These are phyloP conservation scores for Venturia aucupariae DNA, from an alignment of 2,329 filamentous ascomycete species.

Conservation along the genomic window DNA sequence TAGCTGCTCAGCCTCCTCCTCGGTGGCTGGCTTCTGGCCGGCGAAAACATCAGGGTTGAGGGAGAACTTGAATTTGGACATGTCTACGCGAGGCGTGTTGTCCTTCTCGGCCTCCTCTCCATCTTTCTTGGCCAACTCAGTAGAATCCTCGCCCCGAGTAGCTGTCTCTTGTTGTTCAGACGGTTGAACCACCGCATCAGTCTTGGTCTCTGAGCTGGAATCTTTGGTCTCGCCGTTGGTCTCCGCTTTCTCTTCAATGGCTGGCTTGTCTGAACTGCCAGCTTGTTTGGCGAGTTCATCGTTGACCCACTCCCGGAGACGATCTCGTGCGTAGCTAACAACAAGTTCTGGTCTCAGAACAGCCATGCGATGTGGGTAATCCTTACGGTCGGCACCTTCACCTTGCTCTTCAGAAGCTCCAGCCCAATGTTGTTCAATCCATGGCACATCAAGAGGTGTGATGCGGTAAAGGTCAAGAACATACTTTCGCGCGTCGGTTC, in stretches of 20 bases:
- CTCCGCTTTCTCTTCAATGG: conserved; percentile 29
- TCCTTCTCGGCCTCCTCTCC: conserved; percentile 24
- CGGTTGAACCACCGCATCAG: conserved; percentile 18
- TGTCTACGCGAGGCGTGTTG: conserved; percentile 54
- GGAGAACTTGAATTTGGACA: conserved; percentile 76
- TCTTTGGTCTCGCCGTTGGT: conserved; percentile 29
- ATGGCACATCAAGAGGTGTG: conserved; percentile 80
- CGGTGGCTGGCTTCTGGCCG: conserved; percentile 79
- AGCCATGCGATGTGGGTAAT: conserved; percentile 94
- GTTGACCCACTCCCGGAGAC: conserved; percentile 83
- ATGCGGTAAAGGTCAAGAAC: conserved; percentile 95
- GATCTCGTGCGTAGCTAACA: conserved; percentile 72
- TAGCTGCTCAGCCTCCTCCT: conserved; percentile 79
- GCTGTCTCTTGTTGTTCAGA: conserved; percentile 22
- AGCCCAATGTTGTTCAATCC: conserved; percentile 69
- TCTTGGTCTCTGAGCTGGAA: conserved; percentile 24
- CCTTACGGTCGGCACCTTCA: conserved; percentile 24
- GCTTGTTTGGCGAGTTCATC: conserved; percentile 50
- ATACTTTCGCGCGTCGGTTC: conserved; percentile 93
- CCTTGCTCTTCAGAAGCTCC: conserved; percentile 29
- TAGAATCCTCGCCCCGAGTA: conserved; percentile 2
- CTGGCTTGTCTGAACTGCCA: conserved; percentile 23
- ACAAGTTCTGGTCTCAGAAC: conserved; percentile 85
- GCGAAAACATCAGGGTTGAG: conserved; percentile 95
- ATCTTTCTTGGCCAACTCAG: conserved; percentile 15